Conservation (phyloP, 2,329 filamentous ascomycete species). For the Pseudogymnoascus sp. region DNA sequence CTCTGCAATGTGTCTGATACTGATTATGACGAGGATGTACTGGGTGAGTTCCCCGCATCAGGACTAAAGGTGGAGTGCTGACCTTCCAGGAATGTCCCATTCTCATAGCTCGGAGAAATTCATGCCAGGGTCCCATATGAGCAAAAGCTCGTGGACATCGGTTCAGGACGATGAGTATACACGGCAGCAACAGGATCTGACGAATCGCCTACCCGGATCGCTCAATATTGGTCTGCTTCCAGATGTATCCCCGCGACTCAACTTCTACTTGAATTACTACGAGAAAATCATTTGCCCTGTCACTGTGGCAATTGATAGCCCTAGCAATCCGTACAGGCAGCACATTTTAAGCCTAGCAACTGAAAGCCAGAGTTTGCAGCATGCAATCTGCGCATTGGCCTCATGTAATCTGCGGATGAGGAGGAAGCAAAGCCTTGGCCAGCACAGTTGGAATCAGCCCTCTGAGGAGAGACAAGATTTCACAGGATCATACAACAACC, state of each 20-base stretch:
- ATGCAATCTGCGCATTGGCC: conserved; percentile 82
- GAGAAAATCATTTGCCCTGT: conserved; percentile 85
- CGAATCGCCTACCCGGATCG: neutral
- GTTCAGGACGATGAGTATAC: conserved; percentile 25
- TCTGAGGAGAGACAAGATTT: conserved; percentile 27
- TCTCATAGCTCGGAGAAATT: neutral
- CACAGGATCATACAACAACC: conserved; percentile 1
- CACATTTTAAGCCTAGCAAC: conserved; percentile 73
- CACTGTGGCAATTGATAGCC: conserved; percentile 83
- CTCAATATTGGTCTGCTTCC: conserved; percentile 27
- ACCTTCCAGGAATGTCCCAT: neutral
- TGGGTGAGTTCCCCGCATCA: conserved; percentile 28
- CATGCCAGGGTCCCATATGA: neutral
- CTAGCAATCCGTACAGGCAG: conserved; percentile 75
- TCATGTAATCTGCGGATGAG: conserved; percentile 88
- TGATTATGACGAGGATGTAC: conserved; percentile 32
- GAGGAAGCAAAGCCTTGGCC: conserved; percentile 54
- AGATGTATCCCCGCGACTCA: conserved; percentile 67
- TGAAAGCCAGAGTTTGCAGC: conserved; percentile 74
- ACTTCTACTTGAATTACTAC: conserved; percentile 89
- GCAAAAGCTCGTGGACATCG: conserved; percentile 21
- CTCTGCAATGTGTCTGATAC: conserved; percentile 16
- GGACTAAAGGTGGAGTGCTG: neutral
- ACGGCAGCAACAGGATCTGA: neutral
- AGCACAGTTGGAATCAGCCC: conserved; percentile 37